A percentile compares a stretch with the other conserved stretches of the same genome.
Evolutionary conservation across 805 yeast genomes (phyloP).

Genomic region (Suhomyces sp.): DNA sequence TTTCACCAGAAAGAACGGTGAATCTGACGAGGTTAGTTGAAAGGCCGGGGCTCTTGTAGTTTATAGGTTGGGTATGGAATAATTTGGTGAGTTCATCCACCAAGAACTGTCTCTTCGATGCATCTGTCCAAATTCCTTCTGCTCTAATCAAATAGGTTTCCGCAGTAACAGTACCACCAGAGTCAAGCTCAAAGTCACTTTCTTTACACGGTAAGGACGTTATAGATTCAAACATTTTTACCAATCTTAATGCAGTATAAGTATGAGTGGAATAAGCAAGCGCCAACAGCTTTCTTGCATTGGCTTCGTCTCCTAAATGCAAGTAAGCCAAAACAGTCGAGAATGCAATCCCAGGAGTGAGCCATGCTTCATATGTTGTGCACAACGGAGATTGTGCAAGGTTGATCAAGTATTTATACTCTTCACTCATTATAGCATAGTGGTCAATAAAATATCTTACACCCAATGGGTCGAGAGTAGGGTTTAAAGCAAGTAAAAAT

Average conservation of each 20-base stretch:
- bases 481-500: conserved; percentile 64
- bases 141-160: conserved; percentile 64
- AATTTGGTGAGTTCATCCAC: conserved; percentile 36
- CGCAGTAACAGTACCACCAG: conserved; percentile 41
- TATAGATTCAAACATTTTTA: conserved; percentile 46
- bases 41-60: conserved; percentile 6
- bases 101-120: conserved; percentile 47
- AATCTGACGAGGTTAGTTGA: conserved; percentile 58
- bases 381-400: conserved; percentile 56
- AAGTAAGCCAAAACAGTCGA: conserved; percentile 65
- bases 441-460: conserved; percentile 80
- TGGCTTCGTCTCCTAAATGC: conserved; percentile 35
- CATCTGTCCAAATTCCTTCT: conserved; percentile 52
- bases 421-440: conserved; percentile 66
- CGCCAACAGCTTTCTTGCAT: conserved; percentile 49
- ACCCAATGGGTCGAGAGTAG: conserved; percentile 82
- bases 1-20: conserved; percentile 69
- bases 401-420: conserved; percentile 60
- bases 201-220: conserved; percentile 24
- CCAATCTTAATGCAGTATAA: conserved; percentile 50
- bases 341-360: conserved; percentile 68
- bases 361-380: conserved; percentile 62
- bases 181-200: conserved; percentile 17
- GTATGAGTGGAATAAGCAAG: conserved; percentile 59
- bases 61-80: background rate